These are phyloP conservation scores for Zymoseptoria pseudotritici DNA, from an alignment of 2,329 filamentous ascomycete genomes.

Conservation along the genomic window DNA sequence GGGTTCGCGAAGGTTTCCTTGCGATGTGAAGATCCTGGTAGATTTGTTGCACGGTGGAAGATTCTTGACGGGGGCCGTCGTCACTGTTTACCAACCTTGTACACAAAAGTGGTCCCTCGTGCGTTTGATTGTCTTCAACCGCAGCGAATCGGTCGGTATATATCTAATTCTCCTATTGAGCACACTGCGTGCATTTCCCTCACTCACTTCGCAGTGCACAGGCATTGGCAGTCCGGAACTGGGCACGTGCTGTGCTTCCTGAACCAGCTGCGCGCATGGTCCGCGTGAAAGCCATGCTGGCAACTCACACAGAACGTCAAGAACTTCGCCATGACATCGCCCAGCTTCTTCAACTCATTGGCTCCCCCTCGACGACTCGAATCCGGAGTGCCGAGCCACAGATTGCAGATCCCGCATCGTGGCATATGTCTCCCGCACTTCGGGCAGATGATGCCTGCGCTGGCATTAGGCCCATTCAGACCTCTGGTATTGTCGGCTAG, in stretches of 20 bases:
- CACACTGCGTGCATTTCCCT: neutral
- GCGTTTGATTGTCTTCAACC: neutral
- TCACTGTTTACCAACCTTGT: neutral
- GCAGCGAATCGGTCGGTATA: neutral
- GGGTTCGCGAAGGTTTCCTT: neutral
- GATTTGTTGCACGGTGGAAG: neutral
- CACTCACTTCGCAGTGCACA: conserved; percentile 32
- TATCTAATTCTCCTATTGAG: neutral
- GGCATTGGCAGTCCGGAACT: conserved; percentile 48
- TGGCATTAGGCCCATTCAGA: conserved; percentile 20
- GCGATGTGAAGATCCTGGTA: neutral
- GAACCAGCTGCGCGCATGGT: conserved; percentile 59
- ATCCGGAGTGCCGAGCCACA: conserved; percentile 55
- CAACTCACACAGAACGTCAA: conserved; percentile 57
- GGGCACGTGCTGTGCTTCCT: conserved; percentile 46
- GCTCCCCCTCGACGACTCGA: conserved; percentile 30
- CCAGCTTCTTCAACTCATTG: conserved; percentile 24
- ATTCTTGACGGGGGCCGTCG: neutral
- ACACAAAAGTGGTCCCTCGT: neutral
- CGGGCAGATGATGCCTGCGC: conserved; percentile 48
- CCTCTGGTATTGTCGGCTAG: conserved; percentile 19
- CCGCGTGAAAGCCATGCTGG: conserved; percentile 56
- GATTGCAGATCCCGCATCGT: conserved; percentile 54
- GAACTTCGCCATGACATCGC: conserved; percentile 47
- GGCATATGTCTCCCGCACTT: conserved; percentile 57